Evolutionary conservation across 176 grass and related monocot species (phyloP).

Genomic region (Neostapfia colusana): DNA sequence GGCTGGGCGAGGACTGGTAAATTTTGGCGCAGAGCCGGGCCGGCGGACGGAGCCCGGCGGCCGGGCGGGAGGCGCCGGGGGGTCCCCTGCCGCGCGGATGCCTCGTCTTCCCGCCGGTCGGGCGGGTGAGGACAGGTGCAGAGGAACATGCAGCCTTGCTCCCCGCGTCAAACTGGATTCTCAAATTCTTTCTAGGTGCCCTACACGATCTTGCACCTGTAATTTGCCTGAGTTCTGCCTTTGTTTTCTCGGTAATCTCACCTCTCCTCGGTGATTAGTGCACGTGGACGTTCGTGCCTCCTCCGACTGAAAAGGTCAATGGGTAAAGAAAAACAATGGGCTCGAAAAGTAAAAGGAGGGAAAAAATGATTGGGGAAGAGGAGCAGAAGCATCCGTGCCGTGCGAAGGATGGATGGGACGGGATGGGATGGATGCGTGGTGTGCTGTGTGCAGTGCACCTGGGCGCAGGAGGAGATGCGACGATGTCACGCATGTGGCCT

Average conservation of each 20-base stretch:
- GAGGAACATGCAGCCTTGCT: slow-evolving; percentile 15
- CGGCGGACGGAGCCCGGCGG: slow-evolving; percentile 9
- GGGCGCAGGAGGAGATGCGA: not conserved
- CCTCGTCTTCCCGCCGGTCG: not conserved
- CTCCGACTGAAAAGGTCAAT: slow-evolving; percentile 21
- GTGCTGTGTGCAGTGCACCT: slow-evolving; percentile 17
- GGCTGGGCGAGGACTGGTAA: not conserved
- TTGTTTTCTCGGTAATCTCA: not conserved
- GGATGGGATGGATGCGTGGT: not conserved
- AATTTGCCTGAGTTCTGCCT: not conserved
- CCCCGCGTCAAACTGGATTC: slow-evolving; percentile 8
- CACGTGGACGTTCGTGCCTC: not conserved
- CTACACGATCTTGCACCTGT: slow-evolving; percentile 29
- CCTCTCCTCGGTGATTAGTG: not conserved
- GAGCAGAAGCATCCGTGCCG: not conserved
- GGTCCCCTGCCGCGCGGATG: not conserved
- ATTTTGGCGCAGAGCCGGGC: not conserved
- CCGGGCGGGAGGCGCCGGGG: not conserved
- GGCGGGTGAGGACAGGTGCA: not conserved
- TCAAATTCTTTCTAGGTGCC: not conserved
- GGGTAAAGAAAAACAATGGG: not conserved
- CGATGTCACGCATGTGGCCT: slow-evolving; percentile 27
- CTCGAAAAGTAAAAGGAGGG: not conserved
- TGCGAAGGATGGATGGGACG: too few species aligned
- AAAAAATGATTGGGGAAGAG: not conserved